Base-by-base conservation (phyloP, 495 filamentous ascomycete species). In the Aspergillus taichungensis region DNA sequence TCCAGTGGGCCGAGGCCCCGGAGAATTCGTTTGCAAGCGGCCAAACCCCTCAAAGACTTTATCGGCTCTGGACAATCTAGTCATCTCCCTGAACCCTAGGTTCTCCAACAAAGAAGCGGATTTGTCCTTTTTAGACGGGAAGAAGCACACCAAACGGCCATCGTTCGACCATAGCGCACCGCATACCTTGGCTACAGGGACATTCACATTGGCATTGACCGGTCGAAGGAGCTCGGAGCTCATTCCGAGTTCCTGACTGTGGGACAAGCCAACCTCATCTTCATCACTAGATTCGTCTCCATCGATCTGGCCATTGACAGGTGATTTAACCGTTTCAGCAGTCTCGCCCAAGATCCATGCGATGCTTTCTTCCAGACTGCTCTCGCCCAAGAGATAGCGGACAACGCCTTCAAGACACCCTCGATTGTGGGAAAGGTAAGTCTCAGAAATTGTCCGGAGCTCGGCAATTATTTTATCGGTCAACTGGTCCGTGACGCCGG, bases 41-140 rank as follows among this genome's bases (percentile, higher is more conserved):
- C 88, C 89, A 68, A 96, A 95, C 2, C 82, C 81, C 50, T 91
- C 87, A 69, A 95, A 95, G 6, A 83, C 78, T 43, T 78, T 82
- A 39, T 83, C 79, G 38, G 74, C 77, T 55, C 76, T 77, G 0
- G 76, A 75, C 9, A 68, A 49, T 34, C 80, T 72, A 14, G 81
- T 81, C 52, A 72, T 77, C 47, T 78, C 76, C 35, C 73, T 73
- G 34, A 83, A 77, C 4, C 74, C 71, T 13, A 82, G 60, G 6
- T 82, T 70, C 31, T 82, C 74, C 24, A 89, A 72, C 9, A 88
- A 55, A 9, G 77, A 76, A 31, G 70, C 74, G 14, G 82, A 74
- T 49, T 79, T 84, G 43, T 88, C 84, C 55, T 84, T 81, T 59
- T 87, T 89, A 6, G 84, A 82, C 3, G 85, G 85, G 54, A 94